Base-by-base conservation (phyloP, 1,139 yeast genomes). In the Lodderomyces jiufengensis region DNA sequence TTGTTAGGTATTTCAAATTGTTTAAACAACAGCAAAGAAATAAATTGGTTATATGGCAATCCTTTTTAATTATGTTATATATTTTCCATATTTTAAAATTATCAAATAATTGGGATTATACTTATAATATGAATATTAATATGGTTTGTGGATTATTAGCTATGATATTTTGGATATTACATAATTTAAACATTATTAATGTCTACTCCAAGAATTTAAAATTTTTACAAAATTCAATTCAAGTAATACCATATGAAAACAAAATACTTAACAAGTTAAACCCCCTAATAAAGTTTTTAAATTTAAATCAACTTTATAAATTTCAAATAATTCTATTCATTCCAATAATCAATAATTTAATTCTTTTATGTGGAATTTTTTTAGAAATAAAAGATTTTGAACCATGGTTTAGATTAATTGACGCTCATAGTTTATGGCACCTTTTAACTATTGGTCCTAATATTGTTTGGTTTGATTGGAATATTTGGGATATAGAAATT, bases 381-480 rank as follows among this genome's bases (percentile, higher is more conserved):
- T 58, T 70, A 31, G 76, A 70, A 40, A 39, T 66, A 12, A 48
- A 52, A 27, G 76, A 70, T 39, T 68, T 67, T 38, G 52, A 52
- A 11, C 75, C 75, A 1, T 37, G 55, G 37, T 41, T 28, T 13
- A 50, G 59, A 31, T 45, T 69, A 16, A 39, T 70, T 1, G 76
- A 70, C 45, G 70, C 70, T 9, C 76, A 70, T 50, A 49, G 69
- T 8, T 40, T 70, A 9, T 70, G 76, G 76, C 76, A 70, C 42
- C 50, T 68, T 20, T 52, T 64, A 27, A 70, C 75, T 3, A 61
- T 69, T 2, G 54, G 66, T 36, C 75, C 76, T 1, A 61, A 69
- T 12, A 43, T 66, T 6, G 48, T 70, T 7, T 70, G 75, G 76
- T 68, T 56, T 43, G 74, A 69, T 42, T 70, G 76, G 76, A 67